Evolutionary conservation across 257 asterid species (phyloP).

Genomic region (Przewalskia tangutica): DNA sequence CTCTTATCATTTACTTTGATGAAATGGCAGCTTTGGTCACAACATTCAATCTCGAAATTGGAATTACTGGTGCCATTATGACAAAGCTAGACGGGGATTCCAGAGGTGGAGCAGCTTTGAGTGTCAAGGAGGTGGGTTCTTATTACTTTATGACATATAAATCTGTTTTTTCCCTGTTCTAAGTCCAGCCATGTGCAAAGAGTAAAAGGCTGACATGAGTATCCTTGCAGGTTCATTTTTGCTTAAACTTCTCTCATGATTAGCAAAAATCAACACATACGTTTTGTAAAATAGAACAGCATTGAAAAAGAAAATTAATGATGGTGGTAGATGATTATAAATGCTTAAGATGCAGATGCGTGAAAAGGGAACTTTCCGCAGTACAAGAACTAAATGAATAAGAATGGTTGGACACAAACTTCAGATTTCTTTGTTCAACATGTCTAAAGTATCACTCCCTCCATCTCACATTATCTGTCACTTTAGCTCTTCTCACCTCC

Average conservation of each 20-base stretch:
- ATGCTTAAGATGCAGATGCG: neutral
- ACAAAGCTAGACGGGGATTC: slow-evolving; percentile 98
- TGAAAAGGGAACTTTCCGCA: neutral
- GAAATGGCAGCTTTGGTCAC: slow-evolving; percentile 63
- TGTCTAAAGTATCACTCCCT: neutral
- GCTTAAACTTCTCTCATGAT: neutral
- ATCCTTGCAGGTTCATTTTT: neutral
- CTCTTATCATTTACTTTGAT: slow-evolving; percentile 18
- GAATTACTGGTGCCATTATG: slow-evolving; percentile 96
- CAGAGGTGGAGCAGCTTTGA: slow-evolving; percentile 99
- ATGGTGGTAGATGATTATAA: neutral
- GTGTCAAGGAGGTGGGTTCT: slow-evolving; percentile 79
- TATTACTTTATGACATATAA: neutral
- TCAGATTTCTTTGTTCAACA: neutral
- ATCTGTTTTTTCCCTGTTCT: neutral
- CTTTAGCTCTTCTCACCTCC: too few relatives aligned
- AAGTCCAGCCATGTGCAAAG: neutral
- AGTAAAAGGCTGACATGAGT: neutral
- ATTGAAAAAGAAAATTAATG: neutral
- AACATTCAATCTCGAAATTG: slow-evolving; percentile 93
- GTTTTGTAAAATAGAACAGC: neutral
- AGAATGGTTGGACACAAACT: neutral
- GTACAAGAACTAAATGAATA: neutral
- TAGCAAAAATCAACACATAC: neutral
- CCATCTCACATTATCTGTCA: too few relatives aligned